Conservation (phyloP, 2,329 filamentous ascomycete genomes). For the Penicillium sp. region DNA sequence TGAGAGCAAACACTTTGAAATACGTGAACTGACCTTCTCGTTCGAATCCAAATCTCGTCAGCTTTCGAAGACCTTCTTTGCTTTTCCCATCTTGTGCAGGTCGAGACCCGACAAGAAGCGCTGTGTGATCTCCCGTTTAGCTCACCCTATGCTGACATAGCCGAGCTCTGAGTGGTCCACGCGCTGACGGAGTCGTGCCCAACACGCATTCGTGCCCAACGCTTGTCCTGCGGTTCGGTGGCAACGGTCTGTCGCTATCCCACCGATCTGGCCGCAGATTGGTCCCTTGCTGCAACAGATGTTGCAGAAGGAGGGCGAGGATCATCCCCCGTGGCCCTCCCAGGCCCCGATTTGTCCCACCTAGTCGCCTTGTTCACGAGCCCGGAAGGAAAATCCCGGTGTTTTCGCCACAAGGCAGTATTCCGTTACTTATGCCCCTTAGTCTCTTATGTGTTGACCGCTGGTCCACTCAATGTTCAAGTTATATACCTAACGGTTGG, state of each 20-base stretch:
- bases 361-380: constrained; percentile 7
- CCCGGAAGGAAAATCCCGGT: background rate
- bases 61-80: constrained; percentile 1
- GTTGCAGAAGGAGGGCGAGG: constrained; percentile 8
- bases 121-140: constrained; percentile 18
- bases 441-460: background rate
- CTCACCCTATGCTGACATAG: constrained; percentile 16
- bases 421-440: background rate
- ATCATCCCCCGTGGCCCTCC: constrained; percentile 8
- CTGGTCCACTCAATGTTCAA: background rate
- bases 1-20: background rate
- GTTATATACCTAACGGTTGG: background rate
- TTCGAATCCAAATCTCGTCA: constrained; percentile 8
- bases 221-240: constrained; percentile 16
- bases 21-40: background rate
- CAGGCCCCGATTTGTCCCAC: constrained; percentile 13
- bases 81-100: background rate
- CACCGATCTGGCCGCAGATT: constrained; percentile 19
- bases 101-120: constrained; percentile 1
- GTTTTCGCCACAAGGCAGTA: background rate
- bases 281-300: constrained; percentile 3
- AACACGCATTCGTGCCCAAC: constrained; percentile 44
- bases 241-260: constrained; percentile 15
- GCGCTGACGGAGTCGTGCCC: constrained; percentile 27
- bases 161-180: constrained; percentile 19